A percentile compares a stretch with the other conserved stretches of the same genome.
These are phyloP conservation scores for Globisporangium uncinulatum DNA, from an alignment of 352 stramenopile species.

Conservation along the genomic window DNA sequence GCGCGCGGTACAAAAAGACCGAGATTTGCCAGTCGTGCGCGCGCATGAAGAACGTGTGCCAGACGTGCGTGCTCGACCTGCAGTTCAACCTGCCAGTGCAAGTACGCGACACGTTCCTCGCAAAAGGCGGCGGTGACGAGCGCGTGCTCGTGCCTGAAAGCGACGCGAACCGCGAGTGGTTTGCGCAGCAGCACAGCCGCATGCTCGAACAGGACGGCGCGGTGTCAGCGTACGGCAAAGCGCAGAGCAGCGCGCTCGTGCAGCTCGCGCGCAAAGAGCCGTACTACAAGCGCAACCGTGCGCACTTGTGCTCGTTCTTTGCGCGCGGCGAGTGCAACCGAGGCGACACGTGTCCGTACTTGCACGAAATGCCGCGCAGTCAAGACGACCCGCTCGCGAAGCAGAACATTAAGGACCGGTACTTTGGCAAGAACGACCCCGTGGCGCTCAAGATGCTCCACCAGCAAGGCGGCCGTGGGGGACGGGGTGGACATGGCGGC, in stretches of 20 bases:
- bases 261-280: conserved; percentile 81
- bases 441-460: conserved; percentile 89
- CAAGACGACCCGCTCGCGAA: conserved; percentile 93
- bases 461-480: conserved; percentile 17
- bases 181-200: conserved; percentile 88
- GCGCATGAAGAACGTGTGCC: conserved; percentile 99
- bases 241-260: conserved; percentile 76
- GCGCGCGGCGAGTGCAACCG: conserved; percentile 92
- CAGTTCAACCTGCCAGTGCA: conserved; percentile 96
- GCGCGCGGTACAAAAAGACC: conserved; percentile 97
- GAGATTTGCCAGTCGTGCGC: conserved; percentile 97
- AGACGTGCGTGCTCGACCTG: conserved; percentile 98
- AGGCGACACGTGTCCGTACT: conserved; percentile 90
- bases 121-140: conserved; percentile 33
- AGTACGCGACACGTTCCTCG: conserved; percentile 90
- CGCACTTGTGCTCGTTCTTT: conserved; percentile 95
- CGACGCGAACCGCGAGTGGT: conserved; percentile 94
- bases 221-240: conserved; percentile 82
- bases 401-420: conserved; percentile 95
- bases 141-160: conserved; percentile 87
- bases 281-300: conserved; percentile 90
- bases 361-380: conserved; percentile 92
- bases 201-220: conserved; percentile 90
- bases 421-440: conserved; percentile 92
- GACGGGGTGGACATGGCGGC: conserved; percentile 14